Evolutionary conservation across 257 asterid genomes (phyloP), one percentile per base, ranked within the genome.

Genomic region (Solanum lycopersicoides): DNA sequence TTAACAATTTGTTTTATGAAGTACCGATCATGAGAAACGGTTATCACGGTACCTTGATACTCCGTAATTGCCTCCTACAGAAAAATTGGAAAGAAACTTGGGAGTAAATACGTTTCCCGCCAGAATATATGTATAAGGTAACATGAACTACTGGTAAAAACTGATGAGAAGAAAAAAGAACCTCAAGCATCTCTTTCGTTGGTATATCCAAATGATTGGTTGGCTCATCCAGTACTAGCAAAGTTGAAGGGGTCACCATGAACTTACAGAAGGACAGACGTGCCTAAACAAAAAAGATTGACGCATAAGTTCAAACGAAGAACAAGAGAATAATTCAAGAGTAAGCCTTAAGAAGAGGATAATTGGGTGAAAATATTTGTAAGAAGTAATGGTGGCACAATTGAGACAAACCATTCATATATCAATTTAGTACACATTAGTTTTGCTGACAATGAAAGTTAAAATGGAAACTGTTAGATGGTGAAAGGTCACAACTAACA

Each of bases 241-340:
- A 91, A 86, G 98, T 97, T 28, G 99, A 97, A 69, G 99, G 99
- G 68, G 91, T 93, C 84, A 97, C 99, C 99, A 97, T 96, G 95
- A 97, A 97, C 94, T 97, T 97, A 94, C 99, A 97, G 88, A 97
- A 97, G 60, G 99, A 95, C 76, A 97, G 99, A n/a, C 99, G 96
- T 68, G 99, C 99, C 99, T 97, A 91, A 63, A 32, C 76, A 82
- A 68, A 47, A 10, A 87, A 50, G 34, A 45, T 25, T 41, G 39
- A 44, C 11, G 42, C 74, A 37, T 50, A 16, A 72, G 85, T 72
- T 45, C 74, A 60, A 0, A 28, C 59, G 7, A 10, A 2, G 82
- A 59, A 82, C 59, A 39, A 86, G 23, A 77, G 47, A 28, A 45
- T n/a, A n/a, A 50, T 30, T 7, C 56, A 20, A 28, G 20, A 4